Evolutionary conservation across 1,284 basidiomycete species (phyloP).

Genomic region (Tylopilus orsonianus): DNA sequence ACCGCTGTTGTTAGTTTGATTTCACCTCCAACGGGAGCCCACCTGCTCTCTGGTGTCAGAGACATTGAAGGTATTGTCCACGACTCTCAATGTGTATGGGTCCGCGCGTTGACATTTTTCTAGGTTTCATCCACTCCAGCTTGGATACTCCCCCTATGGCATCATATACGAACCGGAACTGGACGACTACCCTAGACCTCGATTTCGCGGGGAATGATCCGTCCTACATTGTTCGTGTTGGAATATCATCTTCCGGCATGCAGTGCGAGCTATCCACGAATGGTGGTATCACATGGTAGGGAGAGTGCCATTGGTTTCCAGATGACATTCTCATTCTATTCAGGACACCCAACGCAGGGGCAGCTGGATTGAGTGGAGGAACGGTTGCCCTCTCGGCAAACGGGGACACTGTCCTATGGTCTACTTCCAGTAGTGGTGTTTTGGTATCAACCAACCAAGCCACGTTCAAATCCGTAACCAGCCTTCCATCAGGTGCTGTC

Average conservation of each 20-base stretch:
- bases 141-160: slow-evolving; percentile 4
- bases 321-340: not conserved
- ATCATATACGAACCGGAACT: slow-evolving; percentile 9
- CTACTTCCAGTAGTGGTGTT: slow-evolving; percentile 3
- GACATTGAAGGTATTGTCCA: slow-evolving; percentile 44
- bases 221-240: slow-evolving; percentile 11
- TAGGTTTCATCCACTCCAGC: slow-evolving; percentile 12
- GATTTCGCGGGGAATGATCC: slow-evolving; percentile 13
- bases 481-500: slow-evolving; percentile 7
- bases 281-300: slow-evolving; percentile 10
- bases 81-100: not conserved
- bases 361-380: slow-evolving; percentile 9
- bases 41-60: slow-evolving; percentile 56
- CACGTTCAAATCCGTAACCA: slow-evolving; percentile 4
- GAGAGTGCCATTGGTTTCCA: not conserved
- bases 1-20: slow-evolving; percentile 55
- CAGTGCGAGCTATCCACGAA: slow-evolving; percentile 13
- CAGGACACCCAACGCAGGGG: slow-evolving; percentile 7
- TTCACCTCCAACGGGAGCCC: slow-evolving; percentile 48
- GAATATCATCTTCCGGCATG: not conserved
- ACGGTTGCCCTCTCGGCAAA: slow-evolving; percentile 11
- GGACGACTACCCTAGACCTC: slow-evolving; percentile 6
- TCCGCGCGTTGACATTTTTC: not conserved
- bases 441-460: slow-evolving; percentile 14
- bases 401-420: slow-evolving; percentile 9